phyloP scores from a whole-genome alignment of 805 yeast species.

The Lipomyces kockii region DNA sequence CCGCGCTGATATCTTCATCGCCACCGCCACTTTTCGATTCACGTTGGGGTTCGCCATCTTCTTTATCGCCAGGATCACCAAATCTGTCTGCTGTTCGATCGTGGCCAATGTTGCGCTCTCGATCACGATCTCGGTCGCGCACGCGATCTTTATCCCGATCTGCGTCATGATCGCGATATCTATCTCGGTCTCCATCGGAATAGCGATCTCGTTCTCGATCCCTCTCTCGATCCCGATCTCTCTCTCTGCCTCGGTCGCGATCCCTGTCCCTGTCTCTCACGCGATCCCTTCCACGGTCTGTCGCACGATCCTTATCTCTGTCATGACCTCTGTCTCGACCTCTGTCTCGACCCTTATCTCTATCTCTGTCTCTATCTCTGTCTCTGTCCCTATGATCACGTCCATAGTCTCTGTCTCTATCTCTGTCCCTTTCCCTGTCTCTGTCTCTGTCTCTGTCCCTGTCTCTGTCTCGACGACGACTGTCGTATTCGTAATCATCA shows the following conservation, averaged over 20 bases:
- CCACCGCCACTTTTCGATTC: background rate
- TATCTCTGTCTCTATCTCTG: no score
- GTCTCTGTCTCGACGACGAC: slow-evolving; percentile 1
- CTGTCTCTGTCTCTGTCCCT: slow-evolving; percentile 3
- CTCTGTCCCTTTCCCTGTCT: slow-evolving; percentile 20
- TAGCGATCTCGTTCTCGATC: slow-evolving; percentile 18
- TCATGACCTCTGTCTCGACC: slow-evolving; percentile 9
- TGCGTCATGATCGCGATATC: slow-evolving; percentile 10
- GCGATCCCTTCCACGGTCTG: slow-evolving; percentile 13
- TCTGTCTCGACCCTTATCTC: background rate
- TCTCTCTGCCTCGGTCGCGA: slow-evolving; percentile 17
- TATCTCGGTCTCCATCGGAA: slow-evolving; percentile 18
- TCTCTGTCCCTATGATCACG: slow-evolving; percentile 5
- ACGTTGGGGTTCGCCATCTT: slow-evolving; percentile 12
- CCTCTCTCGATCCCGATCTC: slow-evolving; percentile 18
- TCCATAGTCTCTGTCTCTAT: slow-evolving; percentile 19
- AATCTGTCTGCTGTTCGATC: background rate
- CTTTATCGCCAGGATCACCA: slow-evolving; percentile 6
- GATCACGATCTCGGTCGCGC: slow-evolving; percentile 27
- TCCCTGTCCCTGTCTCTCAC: slow-evolving; percentile 24
- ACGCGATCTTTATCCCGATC: slow-evolving; percentile 27
- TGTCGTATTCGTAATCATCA: slow-evolving; percentile 9
- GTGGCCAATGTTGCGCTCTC: slow-evolving; percentile 6
- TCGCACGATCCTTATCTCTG: slow-evolving; percentile 21
- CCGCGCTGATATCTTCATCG: slow-evolving; percentile 6